Evolutionary conservation across 257 asterid species (phyloP).

Genomic region (Salvia rosmarinus): DNA sequence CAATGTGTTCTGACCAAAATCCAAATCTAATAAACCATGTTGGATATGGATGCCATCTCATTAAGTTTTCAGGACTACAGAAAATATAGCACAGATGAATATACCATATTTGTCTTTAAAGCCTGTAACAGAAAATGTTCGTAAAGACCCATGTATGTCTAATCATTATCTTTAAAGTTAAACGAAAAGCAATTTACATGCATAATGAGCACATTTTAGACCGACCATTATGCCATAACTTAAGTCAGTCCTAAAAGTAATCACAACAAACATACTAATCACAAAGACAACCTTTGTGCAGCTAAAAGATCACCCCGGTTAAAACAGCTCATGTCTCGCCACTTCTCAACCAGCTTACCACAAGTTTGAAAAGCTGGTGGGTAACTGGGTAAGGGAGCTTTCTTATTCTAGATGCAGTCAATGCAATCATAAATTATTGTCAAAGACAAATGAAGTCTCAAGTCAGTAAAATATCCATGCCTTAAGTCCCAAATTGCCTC

Average conservation of each 20-base stretch:
- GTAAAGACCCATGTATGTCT: not conserved
- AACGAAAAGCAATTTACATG: not conserved
- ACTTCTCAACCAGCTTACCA: not conserved
- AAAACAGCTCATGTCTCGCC: slow-evolving; percentile 8
- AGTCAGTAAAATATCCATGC: slow-evolving; percentile 39
- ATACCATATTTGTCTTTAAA: slow-evolving; percentile 18
- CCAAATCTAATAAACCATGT: too few relatives aligned
- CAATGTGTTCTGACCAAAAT: not conserved
- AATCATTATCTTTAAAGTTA: not conserved
- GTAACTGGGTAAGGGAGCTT: slow-evolving; percentile 1
- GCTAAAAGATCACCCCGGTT: slow-evolving; percentile 18
- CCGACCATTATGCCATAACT: not conserved
- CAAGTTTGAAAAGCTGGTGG: not conserved
- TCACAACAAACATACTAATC: not conserved
- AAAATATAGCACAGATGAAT: not conserved
- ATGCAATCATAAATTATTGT: slow-evolving; percentile 6
- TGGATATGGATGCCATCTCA: not conserved
- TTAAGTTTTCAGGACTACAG: not conserved
- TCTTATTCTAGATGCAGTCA: not conserved
- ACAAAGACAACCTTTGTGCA: not conserved
- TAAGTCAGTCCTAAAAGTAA: not conserved
- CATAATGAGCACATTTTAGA: slow-evolving; percentile 1
- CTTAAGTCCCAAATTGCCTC: slow-evolving; percentile 86
- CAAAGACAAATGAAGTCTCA: slow-evolving; percentile 10
- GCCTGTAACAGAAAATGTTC: slow-evolving; percentile 1